phyloP scores from a whole-genome alignment of 441 rosid species.

The Macaranga tanarius region DNA sequence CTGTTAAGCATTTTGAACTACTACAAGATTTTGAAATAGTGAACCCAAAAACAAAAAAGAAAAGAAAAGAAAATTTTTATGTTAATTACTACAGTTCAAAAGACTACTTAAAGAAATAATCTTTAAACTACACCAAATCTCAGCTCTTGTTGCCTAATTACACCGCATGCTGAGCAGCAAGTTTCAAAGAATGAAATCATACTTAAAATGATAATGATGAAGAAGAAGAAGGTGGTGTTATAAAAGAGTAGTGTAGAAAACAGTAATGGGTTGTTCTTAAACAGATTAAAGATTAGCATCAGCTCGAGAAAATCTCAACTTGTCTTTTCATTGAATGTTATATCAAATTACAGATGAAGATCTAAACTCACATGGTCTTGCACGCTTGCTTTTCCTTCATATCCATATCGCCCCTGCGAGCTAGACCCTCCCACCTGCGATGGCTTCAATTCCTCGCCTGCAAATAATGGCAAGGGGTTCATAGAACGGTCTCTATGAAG shows the following conservation, averaged over 20 bases:
- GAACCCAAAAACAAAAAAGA: background rate
- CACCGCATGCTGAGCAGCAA: background rate
- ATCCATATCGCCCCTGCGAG: slow-evolving; percentile 46
- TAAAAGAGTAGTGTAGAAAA: background rate
- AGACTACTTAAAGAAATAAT: no score
- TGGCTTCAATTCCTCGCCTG: slow-evolving; percentile 45
- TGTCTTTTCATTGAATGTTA: slow-evolving; percentile 9
- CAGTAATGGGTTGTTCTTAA: background rate
- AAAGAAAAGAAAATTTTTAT: no score
- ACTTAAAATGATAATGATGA: background rate
- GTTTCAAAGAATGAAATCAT: background rate
- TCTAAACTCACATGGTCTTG: slow-evolving; percentile 82
- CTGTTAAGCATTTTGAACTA: background rate
- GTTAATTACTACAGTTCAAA: no score
- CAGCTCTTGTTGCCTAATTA: background rate
- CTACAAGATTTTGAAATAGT: background rate
- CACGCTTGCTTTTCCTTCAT: slow-evolving; percentile 44
- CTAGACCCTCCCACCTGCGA: slow-evolving; percentile 31
- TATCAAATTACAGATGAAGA: slow-evolving; percentile 64
- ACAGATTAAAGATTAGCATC: background rate
- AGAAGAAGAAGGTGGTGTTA: background rate
- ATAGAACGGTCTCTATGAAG: slow-evolving; percentile 43
- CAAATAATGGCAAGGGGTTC: slow-evolving; percentile 46
- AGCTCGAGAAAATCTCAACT: slow-evolving; percentile 9
- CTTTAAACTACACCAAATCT: background rate